Conservation (phyloP, 2,329 filamentous ascomycete species). For the Arthrobotrys pseudoclavata region DNA sequence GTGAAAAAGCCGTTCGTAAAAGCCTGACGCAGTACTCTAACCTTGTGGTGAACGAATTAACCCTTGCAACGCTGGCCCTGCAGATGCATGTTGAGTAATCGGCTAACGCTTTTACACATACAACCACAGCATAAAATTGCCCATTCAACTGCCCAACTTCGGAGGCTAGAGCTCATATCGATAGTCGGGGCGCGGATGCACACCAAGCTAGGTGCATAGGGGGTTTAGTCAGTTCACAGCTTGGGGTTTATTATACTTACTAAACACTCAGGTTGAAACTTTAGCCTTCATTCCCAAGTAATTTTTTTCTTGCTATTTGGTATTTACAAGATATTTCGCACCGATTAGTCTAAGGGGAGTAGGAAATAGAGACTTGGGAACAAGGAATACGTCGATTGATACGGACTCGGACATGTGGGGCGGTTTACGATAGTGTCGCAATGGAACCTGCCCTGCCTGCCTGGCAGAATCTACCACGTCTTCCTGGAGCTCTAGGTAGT, state of each 20-base stretch:
- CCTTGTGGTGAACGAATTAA: constrained; percentile 19
- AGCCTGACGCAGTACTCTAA: constrained; percentile 17
- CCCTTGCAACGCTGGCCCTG: constrained; percentile 25
- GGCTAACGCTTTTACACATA: constrained; percentile 21
- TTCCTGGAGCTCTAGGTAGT: constrained; percentile 25
- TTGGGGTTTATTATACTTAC: constrained; percentile 14
- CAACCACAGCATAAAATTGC: constrained; percentile 8
- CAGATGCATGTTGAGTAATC: constrained; percentile 57
- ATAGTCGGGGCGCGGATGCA: neutral
- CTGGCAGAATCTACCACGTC: constrained; percentile 26
- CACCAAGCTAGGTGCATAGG: constrained; percentile 1
- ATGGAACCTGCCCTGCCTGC: constrained; percentile 22
- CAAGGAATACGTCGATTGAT: constrained; percentile 17
- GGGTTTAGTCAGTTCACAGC: constrained; percentile 17
- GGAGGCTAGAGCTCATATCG: constrained; percentile 51
- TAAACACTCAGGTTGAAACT: constrained; percentile 23
- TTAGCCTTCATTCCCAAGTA: neutral
- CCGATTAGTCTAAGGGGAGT: constrained; percentile 16
- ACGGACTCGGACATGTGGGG: constrained; percentile 5
- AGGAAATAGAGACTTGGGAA: constrained; percentile 9
- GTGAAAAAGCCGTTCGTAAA: constrained; percentile 19
- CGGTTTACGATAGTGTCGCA: constrained; percentile 26
- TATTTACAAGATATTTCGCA: constrained; percentile 15
- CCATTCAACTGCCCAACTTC: constrained; percentile 9
- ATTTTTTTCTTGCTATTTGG: constrained; percentile 20